These are phyloP conservation scores for Penicillium sp. DNA, from an alignment of 2,329 filamentous ascomycete species.

Conservation along the genomic window DNA sequence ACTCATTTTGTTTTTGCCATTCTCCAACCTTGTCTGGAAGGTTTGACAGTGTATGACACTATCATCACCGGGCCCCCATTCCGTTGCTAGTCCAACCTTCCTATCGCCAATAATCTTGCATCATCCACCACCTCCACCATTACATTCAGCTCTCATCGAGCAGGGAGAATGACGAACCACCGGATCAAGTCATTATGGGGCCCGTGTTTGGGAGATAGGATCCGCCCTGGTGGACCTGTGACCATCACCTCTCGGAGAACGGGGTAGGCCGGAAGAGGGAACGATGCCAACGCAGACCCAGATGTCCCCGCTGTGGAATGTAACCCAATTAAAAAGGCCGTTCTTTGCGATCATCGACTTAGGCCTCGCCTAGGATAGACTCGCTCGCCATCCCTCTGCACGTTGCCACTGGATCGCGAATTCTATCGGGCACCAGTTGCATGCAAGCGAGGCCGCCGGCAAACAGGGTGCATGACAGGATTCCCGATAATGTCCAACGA, in stretches of 20 bases:
- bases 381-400: slow-evolving; percentile 7
- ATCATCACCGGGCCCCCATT: slow-evolving; percentile 12
- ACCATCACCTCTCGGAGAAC: neutral
- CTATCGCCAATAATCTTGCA: slow-evolving; percentile 19
- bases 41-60: slow-evolving; percentile 19
- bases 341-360: slow-evolving; percentile 3
- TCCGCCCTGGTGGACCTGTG: neutral
- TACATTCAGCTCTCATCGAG: slow-evolving; percentile 15
- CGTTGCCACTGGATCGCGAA: slow-evolving; percentile 8
- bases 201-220: slow-evolving; percentile 8
- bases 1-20: too few species aligned
- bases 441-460: neutral
- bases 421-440: slow-evolving; percentile 6
- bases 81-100: slow-evolving; percentile 8
- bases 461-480: neutral
- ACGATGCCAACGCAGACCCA: slow-evolving; percentile 9
- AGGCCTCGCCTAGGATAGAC: neutral
- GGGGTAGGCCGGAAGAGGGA: slow-evolving; percentile 13
- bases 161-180: slow-evolving; percentile 3
- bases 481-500: neutral
- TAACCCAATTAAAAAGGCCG: slow-evolving; percentile 13
- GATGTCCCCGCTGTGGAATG: slow-evolving; percentile 7
- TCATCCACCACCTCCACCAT: slow-evolving; percentile 10
- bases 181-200: slow-evolving; percentile 12
- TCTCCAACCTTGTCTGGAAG: neutral